phyloP scores from a whole-genome alignment of 208 protist genomes.

The Herpetomonas muscarum region DNA sequence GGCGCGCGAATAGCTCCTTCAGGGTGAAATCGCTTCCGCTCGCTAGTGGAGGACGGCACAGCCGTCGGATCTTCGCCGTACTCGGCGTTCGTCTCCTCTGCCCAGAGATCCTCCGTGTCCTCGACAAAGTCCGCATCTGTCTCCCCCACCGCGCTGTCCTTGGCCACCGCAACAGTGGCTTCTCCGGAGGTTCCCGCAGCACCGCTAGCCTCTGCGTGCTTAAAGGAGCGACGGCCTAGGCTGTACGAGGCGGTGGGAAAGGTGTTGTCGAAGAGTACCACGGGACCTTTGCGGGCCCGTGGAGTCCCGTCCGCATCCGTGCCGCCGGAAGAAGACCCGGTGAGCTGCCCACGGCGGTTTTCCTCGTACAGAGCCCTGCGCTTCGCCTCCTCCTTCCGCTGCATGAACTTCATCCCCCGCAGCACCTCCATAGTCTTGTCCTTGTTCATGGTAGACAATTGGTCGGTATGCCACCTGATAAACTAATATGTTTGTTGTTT shows the following conservation, averaged over 20 bases:
- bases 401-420: constrained; percentile 91
- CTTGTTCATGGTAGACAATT: constrained; percentile 57
- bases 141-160: neutral
- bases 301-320: neutral
- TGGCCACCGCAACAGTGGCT: neutral
- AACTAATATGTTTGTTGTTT: no score
- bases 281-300: constrained; percentile 16
- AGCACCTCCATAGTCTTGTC: constrained; percentile 77
- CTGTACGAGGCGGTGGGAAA: constrained; percentile 44
- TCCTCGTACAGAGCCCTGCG: constrained; percentile 68
- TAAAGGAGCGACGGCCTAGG: constrained; percentile 39
- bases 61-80: constrained; percentile 24
- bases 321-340: constrained; percentile 25
- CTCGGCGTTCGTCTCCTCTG: no score
- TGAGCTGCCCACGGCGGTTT: constrained; percentile 50
- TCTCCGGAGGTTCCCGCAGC: no score
- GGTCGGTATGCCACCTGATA: no score
- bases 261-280: constrained; percentile 48
- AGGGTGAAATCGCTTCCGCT: constrained; percentile 40
- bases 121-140: constrained; percentile 3
- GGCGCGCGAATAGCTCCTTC: constrained; percentile 43
- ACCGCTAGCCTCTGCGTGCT: no score
- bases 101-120: constrained; percentile 19
- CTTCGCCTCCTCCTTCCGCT: constrained; percentile 86
- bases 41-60: neutral